Base-by-base conservation (phyloP, 2,329 filamentous ascomycete species). In the Myrmaecium sp. region DNA sequence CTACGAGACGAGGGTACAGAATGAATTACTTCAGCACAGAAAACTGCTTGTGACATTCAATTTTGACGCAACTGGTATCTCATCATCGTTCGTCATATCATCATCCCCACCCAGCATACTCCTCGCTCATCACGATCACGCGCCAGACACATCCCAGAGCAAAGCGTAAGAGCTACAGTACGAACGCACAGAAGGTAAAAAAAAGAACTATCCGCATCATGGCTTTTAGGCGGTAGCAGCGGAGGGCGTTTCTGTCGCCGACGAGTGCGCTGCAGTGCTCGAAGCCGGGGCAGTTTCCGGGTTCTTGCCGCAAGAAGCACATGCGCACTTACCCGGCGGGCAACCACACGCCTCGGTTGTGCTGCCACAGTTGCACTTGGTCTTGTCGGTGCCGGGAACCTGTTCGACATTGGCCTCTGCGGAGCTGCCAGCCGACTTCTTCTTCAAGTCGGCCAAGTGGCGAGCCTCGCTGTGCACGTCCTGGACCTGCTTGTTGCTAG, bases 391-490 rank as follows among this genome's bases (percentile, higher is more conserved):
- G 32, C 45, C 53, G 4, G 47, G 39, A 5, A 53, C 43, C 12
- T 49, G 38, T 43, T 60, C 46, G 38, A 51, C 40, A 28, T 45
- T 36, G 5, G 42, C 33, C 41, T 63, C 62, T 24, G 49, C 47
- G 12, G 27, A 64, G 5, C 11, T 22, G 21, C 27, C 30, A 3
- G 25, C n/a, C 12, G 66, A 67, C 40, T 52, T 49, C 32, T 45
- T 74, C 74, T 94, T 94, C 39, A 98, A 55, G 37, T 92, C 73
- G 26, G 86, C 86, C 29, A 98, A 64, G 40, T 89, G 74, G 36
- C 76, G 68, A 17, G 89, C 89, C 64, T 98, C 89, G 35, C 65
- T 67, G 57, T 98, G 89, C 24, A 98, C 89, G 49, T 98, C 89
- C 42, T 82, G 66, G 17, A 94, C 83, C 57, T 95, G 84, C 59